These are phyloP conservation scores for Nemania serpens DNA, from an alignment of 2,329 filamentous ascomycete species.

Conservation along the genomic window DNA sequence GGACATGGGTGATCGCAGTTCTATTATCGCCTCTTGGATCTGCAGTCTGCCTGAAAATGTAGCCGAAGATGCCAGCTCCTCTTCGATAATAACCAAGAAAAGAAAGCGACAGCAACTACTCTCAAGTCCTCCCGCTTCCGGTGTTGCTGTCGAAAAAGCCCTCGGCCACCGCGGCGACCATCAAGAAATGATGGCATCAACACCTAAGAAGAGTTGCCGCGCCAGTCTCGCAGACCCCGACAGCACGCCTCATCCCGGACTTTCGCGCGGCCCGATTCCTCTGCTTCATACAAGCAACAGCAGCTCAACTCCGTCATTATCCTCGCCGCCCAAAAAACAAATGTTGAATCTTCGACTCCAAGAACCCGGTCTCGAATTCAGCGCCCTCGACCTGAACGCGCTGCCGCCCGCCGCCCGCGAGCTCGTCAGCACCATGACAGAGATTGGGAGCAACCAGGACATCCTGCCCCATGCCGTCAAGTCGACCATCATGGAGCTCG, in stretches of 20 bases:
- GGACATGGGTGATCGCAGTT: too few species aligned
- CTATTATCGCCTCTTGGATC: too few species aligned
- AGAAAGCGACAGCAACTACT: constrained; percentile 1
- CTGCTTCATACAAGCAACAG: too few species aligned
- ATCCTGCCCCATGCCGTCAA: constrained; percentile 4
- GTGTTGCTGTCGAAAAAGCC: background rate
- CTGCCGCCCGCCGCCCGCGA: background rate
- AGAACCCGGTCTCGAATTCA: constrained; percentile 6
- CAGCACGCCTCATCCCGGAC: background rate
- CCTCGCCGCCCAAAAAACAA: background rate
- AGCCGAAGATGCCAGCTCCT: background rate
- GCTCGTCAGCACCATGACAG: constrained; percentile 1
- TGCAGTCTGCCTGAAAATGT: too few species aligned
- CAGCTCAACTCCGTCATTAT: too few species aligned
- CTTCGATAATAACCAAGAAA: background rate
- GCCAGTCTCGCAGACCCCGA: background rate
- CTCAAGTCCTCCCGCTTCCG: constrained; percentile 2
- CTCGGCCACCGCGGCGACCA: background rate
- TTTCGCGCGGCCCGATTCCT: too few species aligned
- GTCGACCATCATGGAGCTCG: background rate
- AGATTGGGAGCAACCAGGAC: background rate
- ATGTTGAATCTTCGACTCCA: constrained; percentile 5
- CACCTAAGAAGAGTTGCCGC: constrained; percentile 3
- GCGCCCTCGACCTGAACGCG: background rate
- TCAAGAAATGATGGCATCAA: background rate